Base-by-base conservation (phyloP, 2,329 filamentous ascomycete species). In the Pestalotiopsis sp. region DNA sequence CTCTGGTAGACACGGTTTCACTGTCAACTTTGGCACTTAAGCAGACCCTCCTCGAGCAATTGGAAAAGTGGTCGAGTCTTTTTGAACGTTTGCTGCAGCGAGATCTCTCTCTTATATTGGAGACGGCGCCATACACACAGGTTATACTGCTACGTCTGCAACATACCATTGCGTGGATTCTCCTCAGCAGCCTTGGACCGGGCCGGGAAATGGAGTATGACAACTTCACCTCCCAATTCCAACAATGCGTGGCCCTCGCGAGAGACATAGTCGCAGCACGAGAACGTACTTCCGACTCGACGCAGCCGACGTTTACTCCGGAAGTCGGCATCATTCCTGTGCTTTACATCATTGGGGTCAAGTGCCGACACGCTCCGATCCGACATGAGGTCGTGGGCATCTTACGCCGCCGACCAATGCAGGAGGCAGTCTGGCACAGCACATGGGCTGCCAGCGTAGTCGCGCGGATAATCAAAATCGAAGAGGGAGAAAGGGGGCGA, bases 381-480 rank as follows among this genome's bases (percentile, higher is more conserved):
- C 75, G 79, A 45, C 79, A 79, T 45, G 68, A 77, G 66, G 75
- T 70, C 41, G 67, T 81, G 68, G 58, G 66, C 25, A 71, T 79
- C 20, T 66, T 79, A 63, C 64, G 70, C n/a, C 64, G 70, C n/a
- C 71, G 69, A 38, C 69, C 70, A 40, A 71, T 78, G 57, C 74
- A 73, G 65, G 79, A 81, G 69, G 79, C 75, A 9, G 73, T 75
- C 70, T 81, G 79, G 79, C 75, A 80, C 72, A 81, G 78, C 63
- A 69, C 73, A 36, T 70, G 59, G 66, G 67, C 77, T 57, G 76
- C 77, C 14, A 74, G 66, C 65, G 70, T 79, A 4, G 66, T 80
- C 38, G 77, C 79, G 72, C 71, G 77, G 56, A 70, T 80, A n/a
- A 77, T 80, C 7, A 76, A 79, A 66, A 77, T 81, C 72, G 79